Evolutionary conservation across 257 asterid genomes (phyloP).

Genomic region (Ophiorrhiza pumila): DNA sequence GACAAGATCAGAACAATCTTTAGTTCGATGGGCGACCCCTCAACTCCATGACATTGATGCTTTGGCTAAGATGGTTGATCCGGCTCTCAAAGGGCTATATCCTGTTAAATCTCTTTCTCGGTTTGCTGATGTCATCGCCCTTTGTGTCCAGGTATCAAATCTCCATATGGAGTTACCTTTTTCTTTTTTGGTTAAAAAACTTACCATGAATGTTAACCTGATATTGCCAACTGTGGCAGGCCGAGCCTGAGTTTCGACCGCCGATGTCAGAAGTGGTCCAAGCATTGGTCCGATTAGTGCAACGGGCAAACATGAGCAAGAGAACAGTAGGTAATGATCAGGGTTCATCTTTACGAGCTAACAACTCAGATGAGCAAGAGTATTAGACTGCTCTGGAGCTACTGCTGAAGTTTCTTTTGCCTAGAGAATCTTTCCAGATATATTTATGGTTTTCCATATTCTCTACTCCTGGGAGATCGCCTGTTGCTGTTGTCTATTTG

Average conservation of each 20-base stretch:
- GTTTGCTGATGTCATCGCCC: conserved; percentile 93
- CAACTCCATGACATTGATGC: conserved; percentile 98
- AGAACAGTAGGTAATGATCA: conserved; percentile 81
- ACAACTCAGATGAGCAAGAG: conserved; percentile 48
- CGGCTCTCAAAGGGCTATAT: conserved; percentile 83
- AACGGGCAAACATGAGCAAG: conserved; percentile 97
- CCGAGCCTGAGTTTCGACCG: conserved; percentile 98
- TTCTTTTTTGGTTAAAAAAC: too few species aligned
- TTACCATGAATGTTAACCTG: neutral
- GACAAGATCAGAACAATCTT: conserved; percentile 76
- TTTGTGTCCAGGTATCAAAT: conserved; percentile 77
- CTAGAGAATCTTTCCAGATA: neutral
- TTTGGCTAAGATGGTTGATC: conserved; percentile 91
- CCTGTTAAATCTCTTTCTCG: conserved; percentile 93
- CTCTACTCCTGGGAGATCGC: neutral
- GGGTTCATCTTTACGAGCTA: conserved; percentile 37
- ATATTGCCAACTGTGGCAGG: conserved; percentile 36
- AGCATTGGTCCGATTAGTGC: conserved; percentile 88
- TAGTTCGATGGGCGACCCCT: conserved; percentile 97
- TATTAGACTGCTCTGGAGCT: conserved; percentile 12
- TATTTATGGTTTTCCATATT: neutral
- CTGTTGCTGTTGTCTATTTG: neutral
- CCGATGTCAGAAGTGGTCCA: conserved; percentile 97
- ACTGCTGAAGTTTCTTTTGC: neutral
- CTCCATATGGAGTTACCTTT: neutral